These are phyloP conservation scores for Beverwykella pulmonaria DNA, from an alignment of 495 filamentous ascomycete genomes.

Conservation along the genomic window DNA sequence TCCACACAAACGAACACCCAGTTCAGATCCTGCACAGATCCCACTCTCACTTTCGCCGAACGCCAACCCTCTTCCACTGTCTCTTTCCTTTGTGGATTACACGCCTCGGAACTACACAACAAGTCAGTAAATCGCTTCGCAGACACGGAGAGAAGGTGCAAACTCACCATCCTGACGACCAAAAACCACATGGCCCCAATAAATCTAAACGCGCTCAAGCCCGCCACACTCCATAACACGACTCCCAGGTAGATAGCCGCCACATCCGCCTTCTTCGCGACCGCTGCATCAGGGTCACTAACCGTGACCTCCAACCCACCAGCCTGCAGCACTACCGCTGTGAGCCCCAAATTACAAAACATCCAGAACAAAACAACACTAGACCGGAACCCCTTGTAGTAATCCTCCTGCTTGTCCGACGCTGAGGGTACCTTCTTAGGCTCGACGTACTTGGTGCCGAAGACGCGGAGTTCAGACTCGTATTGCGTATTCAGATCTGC, in stretches of 20 bases:
- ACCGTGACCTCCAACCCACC: constrained; percentile 72
- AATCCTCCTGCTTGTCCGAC: constrained; percentile 89
- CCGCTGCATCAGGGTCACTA: constrained; percentile 49
- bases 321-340: constrained; percentile 81
- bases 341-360: constrained; percentile 89
- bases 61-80: not conserved
- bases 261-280: constrained; percentile 51
- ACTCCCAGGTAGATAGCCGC: constrained; percentile 82
- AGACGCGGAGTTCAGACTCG: constrained; percentile 78
- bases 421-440: constrained; percentile 65
- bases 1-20: not conserved
- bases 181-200: constrained; percentile 93
- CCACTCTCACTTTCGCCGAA: not conserved
- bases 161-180: constrained; percentile 83
- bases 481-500: constrained; percentile 91
- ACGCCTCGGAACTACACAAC: constrained; percentile 47
- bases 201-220: constrained; percentile 83
- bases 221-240: constrained; percentile 91
- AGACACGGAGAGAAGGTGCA: not conserved
- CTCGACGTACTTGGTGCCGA: constrained; percentile 65
- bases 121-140: constrained; percentile 11
- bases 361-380: constrained; percentile 94
- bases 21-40: not conserved
- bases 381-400: constrained; percentile 94
- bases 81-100: constrained; percentile 15